These are phyloP conservation scores for Candida easanensis DNA, from an alignment of 805 yeast genomes.

Conservation along the genomic window DNA sequence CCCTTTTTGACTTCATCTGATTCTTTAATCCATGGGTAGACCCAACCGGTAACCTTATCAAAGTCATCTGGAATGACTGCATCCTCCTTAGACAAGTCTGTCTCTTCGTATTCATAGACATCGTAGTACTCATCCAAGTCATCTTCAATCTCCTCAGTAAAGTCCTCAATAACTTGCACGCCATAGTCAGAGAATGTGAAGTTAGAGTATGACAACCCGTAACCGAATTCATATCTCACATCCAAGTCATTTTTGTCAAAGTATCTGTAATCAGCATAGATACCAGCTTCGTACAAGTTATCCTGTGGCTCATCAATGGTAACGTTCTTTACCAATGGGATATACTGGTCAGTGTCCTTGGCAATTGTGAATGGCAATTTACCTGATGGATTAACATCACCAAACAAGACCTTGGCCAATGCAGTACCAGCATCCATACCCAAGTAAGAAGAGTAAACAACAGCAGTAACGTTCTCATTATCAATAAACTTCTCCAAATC, in stretches of 20 bases:
- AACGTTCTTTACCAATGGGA: slow-evolving; percentile 38
- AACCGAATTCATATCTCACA: slow-evolving; percentile 61
- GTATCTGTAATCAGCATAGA: slow-evolving; percentile 51
- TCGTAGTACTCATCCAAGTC: slow-evolving; percentile 39
- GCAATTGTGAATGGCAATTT: slow-evolving; percentile 59
- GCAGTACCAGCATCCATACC: slow-evolving; percentile 53
- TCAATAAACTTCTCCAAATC: slow-evolving; percentile 52
- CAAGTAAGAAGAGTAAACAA: slow-evolving; percentile 49
- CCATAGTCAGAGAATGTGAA: slow-evolving; percentile 31
- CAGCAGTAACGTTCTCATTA: slow-evolving; percentile 53
- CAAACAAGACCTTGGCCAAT: slow-evolving; percentile 52
- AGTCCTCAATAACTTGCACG: slow-evolving; percentile 36
- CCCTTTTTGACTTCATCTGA: slow-evolving; percentile 15
- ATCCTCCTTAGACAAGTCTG: slow-evolving; percentile 46
- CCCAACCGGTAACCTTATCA: slow-evolving; percentile 43
- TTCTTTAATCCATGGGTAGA: slow-evolving; percentile 45
- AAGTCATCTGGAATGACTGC: slow-evolving; percentile 48
- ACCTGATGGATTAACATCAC: slow-evolving; percentile 56
- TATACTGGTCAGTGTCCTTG: slow-evolving; percentile 41
- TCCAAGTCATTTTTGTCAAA: slow-evolving; percentile 49
- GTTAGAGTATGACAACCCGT: slow-evolving; percentile 52
- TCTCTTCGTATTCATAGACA: slow-evolving; percentile 31
- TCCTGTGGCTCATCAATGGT: slow-evolving; percentile 30
- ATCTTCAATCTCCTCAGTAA: slow-evolving; percentile 34
- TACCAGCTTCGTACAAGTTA: slow-evolving; percentile 23